phyloP scores from a whole-genome alignment of 345 rosid species.

The Eucalyptus cloeziana region DNA sequence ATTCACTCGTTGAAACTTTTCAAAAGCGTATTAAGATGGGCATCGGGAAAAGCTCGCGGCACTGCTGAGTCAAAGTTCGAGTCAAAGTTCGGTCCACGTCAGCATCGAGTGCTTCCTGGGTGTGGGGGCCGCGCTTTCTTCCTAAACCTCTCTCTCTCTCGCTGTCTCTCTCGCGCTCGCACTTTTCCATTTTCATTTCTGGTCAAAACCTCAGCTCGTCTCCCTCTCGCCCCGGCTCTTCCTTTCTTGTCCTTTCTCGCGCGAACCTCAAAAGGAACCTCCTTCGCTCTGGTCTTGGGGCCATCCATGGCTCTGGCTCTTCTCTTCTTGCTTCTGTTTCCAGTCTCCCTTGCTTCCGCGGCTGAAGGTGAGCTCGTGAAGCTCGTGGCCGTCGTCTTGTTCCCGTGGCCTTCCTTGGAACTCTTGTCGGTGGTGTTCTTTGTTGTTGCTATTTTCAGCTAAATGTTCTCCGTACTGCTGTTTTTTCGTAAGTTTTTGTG shows the following conservation, averaged over 20 bases:
- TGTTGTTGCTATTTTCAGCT: neutral
- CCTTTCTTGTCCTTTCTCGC: neutral
- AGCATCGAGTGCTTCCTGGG: neutral
- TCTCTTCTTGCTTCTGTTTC: conserved; percentile 8
- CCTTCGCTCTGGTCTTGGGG: neutral
- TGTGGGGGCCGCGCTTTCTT: neutral
- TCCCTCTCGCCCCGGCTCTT: neutral
- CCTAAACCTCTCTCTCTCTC: neutral
- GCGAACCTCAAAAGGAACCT: conserved; percentile 4
- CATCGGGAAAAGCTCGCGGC: neutral
- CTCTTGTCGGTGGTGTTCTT: neutral
- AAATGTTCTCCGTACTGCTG: neutral
- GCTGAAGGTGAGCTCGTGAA: conserved; percentile 18
- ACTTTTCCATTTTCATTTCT: neutral
- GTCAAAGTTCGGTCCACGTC: neutral
- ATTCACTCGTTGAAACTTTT: too few relatives aligned
- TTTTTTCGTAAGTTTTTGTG: neutral
- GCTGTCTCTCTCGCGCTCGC: neutral
- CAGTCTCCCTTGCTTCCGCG: conserved; percentile 18
- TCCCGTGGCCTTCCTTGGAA: neutral
- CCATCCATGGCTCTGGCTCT: conserved; percentile 13
- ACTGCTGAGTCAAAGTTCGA: neutral
- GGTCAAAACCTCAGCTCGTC: neutral
- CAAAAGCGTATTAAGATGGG: neutral
- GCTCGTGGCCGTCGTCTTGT: neutral